Conservation (phyloP, 2,329 filamentous ascomycete genomes). For the Aschersonia sp. region DNA sequence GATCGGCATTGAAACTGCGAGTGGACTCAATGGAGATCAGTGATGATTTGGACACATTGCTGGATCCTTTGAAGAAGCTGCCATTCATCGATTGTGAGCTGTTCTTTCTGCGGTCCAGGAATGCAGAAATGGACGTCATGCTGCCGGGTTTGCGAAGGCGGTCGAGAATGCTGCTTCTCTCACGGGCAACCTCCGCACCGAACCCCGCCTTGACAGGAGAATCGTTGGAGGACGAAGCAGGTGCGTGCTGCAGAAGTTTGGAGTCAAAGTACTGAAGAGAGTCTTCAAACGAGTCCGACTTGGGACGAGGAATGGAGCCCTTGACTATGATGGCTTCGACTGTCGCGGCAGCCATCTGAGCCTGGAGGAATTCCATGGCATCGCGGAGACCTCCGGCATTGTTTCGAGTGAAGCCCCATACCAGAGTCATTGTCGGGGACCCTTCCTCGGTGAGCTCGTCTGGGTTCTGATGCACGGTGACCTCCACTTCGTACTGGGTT, state of each 20-base stretch:
- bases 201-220: conserved; percentile 81
- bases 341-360: conserved; percentile 72
- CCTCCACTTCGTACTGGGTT: conserved; percentile 81
- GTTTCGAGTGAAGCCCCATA: conserved; percentile 85
- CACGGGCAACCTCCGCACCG: conserved; percentile 62
- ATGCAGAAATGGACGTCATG: conserved; percentile 91
- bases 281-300: conserved; percentile 97
- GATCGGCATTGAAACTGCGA: conserved; percentile 76
- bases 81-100: conserved; percentile 68
- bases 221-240: conserved; percentile 65
- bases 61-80: conserved; percentile 85
- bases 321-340: conserved; percentile 80
- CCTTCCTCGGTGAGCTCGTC: conserved; percentile 44
- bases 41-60: conserved; percentile 84
- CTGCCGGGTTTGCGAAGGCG: conserved; percentile 87
- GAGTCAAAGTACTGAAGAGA: conserved; percentile 94
- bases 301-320: conserved; percentile 91
- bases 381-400: conserved; percentile 91
- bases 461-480: conserved; percentile 54
- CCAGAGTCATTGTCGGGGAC: conserved; percentile 43
- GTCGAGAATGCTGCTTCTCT: conserved; percentile 76
- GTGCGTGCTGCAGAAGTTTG: conserved; percentile 86
- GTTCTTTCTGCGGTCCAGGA: conserved; percentile 90
- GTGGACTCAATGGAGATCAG: conserved; percentile 93
- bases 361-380: conserved; percentile 86